These are phyloP conservation scores for Gomphus sp. DNA, from an alignment of 1,284 basidiomycete genomes.

Conservation along the genomic window DNA sequence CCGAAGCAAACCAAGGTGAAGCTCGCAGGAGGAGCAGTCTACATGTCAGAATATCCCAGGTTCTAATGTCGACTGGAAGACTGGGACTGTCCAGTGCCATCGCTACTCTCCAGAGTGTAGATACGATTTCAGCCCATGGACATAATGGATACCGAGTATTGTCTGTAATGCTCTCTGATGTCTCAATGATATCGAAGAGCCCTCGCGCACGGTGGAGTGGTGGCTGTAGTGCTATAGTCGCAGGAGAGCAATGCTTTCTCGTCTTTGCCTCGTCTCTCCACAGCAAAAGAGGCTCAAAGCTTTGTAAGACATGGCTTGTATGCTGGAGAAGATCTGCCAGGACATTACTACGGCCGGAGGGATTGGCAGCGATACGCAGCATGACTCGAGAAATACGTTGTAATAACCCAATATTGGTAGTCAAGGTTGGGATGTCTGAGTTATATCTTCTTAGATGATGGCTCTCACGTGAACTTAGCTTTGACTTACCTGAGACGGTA, in stretches of 20 bases:
- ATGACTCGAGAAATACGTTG: background rate
- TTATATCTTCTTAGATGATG: background rate
- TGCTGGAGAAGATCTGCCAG: background rate
- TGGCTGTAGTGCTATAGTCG: background rate
- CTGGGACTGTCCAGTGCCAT: conserved; percentile 31
- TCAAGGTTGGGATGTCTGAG: conserved; percentile 18
- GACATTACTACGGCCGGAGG: background rate
- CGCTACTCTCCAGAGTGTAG: conserved; percentile 47
- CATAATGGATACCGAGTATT: conserved; percentile 17
- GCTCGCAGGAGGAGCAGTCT: conserved; percentile 49
- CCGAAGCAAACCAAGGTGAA: conserved; percentile 20
- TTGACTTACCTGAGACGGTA: background rate
- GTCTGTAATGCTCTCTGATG: conserved; percentile 10
- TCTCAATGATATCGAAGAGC: conserved; percentile 24
- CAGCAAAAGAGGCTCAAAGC: conserved; percentile 13
- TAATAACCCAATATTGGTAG: conserved; percentile 14
- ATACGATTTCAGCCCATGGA: conserved; percentile 46
- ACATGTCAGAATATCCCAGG: conserved; percentile 45
- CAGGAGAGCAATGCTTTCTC: conserved; percentile 13
- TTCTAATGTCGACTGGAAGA: conserved; percentile 10
- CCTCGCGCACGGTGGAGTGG: conserved; percentile 32
- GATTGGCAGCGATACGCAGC: conserved; percentile 25
- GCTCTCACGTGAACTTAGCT: background rate
- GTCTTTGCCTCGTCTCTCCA: conserved; percentile 21
- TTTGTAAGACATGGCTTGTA: background rate